Conservation (phyloP, 1,284 basidiomycete genomes). For the Naganishia liquefaciens region DNA sequence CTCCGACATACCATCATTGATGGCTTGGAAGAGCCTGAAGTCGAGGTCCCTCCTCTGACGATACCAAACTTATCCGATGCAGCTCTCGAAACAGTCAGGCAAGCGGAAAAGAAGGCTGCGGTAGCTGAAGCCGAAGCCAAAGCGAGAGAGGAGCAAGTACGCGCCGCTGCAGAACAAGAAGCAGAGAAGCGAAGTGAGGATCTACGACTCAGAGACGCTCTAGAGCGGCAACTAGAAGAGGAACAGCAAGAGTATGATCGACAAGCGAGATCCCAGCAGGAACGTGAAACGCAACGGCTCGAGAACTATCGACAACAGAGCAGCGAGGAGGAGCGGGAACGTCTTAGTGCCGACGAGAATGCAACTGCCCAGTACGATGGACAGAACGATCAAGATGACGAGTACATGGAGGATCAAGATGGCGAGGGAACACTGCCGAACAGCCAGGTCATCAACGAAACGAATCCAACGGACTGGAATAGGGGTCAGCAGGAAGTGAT, state of each 20-base stretch:
- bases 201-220: background rate
- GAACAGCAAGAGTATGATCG: background rate
- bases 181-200: background rate
- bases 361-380: background rate
- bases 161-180: background rate
- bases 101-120: slow-evolving; percentile 5
- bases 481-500: background rate
- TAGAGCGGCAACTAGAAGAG: slow-evolving; percentile 8
- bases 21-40: slow-evolving; percentile 23
- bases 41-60: background rate
- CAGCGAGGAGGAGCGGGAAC: slow-evolving; percentile 4
- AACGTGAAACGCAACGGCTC: slow-evolving; percentile 3
- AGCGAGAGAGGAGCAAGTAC: slow-evolving; percentile 6
- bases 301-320: background rate
- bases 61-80: slow-evolving; percentile 7
- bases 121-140: slow-evolving; percentile 4
- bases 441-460: too few species aligned
- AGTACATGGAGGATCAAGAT: background rate
- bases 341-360: background rate
- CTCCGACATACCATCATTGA: slow-evolving; percentile 28
- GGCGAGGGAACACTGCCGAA: too few species aligned
- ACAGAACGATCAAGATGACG: background rate
- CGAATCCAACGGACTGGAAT: background rate
- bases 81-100: slow-evolving; percentile 13
- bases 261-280: background rate